phyloP scores from a whole-genome alignment of 768 basidiomycete species.

The Pholiota microspora region DNA sequence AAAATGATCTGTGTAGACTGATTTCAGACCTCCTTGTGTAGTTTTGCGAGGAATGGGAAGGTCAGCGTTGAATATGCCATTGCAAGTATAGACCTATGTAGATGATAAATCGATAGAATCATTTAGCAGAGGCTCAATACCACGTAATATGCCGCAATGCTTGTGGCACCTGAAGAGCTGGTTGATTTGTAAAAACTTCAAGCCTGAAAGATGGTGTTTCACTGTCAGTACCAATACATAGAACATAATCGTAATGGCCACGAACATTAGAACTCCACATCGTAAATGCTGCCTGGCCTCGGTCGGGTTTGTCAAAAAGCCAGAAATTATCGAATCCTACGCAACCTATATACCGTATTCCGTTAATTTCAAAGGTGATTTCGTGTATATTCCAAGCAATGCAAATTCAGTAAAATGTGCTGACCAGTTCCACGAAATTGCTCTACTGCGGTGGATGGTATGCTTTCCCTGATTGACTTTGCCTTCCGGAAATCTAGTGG shows the following conservation, averaged over 20 bases:
- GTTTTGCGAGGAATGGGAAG: conserved; percentile 39
- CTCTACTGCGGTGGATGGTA: conserved; percentile 31
- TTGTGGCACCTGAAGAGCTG: conserved; percentile 39
- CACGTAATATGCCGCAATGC: background rate
- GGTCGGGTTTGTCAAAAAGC: conserved; percentile 35
- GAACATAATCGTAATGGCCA: conserved; percentile 30
- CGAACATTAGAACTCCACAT: conserved; percentile 47
- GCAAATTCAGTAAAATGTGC: background rate
- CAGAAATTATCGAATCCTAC: conserved; percentile 48
- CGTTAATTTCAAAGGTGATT: too few relatives aligned
- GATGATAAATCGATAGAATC: background rate
- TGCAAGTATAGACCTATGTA: conserved; percentile 38
- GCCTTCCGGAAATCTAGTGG: conserved; percentile 42
- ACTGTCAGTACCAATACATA: background rate
- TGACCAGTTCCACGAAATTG: conserved; percentile 40
- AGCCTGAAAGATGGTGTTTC: conserved; percentile 21
- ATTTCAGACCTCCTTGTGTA: conserved; percentile 37
- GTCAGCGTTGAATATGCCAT: conserved; percentile 34
- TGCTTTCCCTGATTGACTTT: conserved; percentile 36
- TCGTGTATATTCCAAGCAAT: too few relatives aligned
- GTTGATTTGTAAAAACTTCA: conserved; percentile 43
- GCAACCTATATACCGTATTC: too few relatives aligned
- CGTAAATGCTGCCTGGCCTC: conserved; percentile 30
- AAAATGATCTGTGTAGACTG: conserved; percentile 35
- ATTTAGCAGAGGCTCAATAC: background rate